phyloP scores from a whole-genome alignment of 257 asterid genomes.

The Solanum pennellii region DNA sequence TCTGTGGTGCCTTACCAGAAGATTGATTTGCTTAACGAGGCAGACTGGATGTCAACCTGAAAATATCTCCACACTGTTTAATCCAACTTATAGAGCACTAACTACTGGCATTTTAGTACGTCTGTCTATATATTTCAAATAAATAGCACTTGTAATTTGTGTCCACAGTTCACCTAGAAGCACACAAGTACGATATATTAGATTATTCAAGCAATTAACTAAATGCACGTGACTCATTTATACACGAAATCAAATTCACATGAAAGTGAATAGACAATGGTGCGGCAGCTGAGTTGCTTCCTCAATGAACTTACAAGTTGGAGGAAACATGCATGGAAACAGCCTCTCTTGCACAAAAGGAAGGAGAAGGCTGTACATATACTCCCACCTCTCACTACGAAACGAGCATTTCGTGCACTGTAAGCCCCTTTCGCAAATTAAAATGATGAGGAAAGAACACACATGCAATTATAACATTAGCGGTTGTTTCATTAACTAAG shows the following conservation, averaged over 20 bases:
- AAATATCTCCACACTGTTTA: not conserved
- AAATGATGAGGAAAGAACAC: not conserved
- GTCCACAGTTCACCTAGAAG: not conserved
- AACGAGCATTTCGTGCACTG: not conserved
- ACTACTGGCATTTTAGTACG: not conserved
- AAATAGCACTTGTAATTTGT: not conserved
- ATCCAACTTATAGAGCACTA: not conserved
- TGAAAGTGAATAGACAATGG: not conserved
- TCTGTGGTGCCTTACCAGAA: not conserved
- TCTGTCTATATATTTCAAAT: not conserved
- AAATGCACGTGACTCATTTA: not conserved
- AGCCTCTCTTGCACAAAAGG: not conserved
- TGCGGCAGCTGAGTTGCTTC: not conserved
- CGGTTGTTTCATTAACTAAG: not conserved
- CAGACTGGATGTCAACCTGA: not conserved
- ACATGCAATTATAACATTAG: not conserved
- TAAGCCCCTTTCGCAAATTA: not conserved
- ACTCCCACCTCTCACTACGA: not conserved
- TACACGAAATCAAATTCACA: not conserved
- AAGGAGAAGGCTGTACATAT: not conserved
- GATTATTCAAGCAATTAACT: not conserved
- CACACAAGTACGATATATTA: not conserved
- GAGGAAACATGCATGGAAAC: not conserved
- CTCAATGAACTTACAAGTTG: not conserved
- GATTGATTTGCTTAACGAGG: not conserved